These are phyloP conservation scores for Fusarium musae DNA, from an alignment of 2,329 filamentous ascomycete species.

Conservation along the genomic window DNA sequence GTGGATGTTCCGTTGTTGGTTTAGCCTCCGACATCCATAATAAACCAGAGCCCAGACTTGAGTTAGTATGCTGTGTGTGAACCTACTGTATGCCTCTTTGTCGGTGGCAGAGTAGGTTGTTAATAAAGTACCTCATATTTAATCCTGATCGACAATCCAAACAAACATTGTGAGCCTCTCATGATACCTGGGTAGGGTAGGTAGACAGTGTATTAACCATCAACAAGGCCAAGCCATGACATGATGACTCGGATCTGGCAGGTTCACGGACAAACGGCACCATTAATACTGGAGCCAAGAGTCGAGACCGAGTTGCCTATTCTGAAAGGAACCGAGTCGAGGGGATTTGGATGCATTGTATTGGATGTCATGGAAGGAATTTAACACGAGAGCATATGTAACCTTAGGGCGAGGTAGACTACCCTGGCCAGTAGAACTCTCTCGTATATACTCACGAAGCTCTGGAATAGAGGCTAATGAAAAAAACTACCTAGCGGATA, in stretches of 20 bases:
- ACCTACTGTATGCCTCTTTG: background rate
- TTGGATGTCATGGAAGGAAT: conserved; percentile 9
- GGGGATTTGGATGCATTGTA: conserved; percentile 14
- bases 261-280: conserved; percentile 38
- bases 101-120: background rate
- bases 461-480: conserved; percentile 22
- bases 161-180: background rate
- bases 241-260: conserved; percentile 24
- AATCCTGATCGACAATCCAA: background rate
- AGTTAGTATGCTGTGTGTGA: background rate
- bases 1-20: background rate
- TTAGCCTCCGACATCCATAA: conserved; percentile 16
- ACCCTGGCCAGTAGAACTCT: background rate
- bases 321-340: conserved; percentile 16
- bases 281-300: conserved; percentile 10
- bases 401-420: conserved; percentile 9
- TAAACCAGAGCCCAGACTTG: background rate
- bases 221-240: conserved; percentile 7
- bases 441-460: background rate
- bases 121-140: background rate
- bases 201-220: background rate
- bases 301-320: conserved; percentile 24
- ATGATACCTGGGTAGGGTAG: background rate
- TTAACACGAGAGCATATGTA: conserved; percentile 25
- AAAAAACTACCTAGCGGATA: conserved; percentile 2